A percentile compares a stretch with the other conserved stretches of the same genome.
Conservation (phyloP, 2,329 filamentous ascomycete species). For the Arachnopeziza araneosa region DNA sequence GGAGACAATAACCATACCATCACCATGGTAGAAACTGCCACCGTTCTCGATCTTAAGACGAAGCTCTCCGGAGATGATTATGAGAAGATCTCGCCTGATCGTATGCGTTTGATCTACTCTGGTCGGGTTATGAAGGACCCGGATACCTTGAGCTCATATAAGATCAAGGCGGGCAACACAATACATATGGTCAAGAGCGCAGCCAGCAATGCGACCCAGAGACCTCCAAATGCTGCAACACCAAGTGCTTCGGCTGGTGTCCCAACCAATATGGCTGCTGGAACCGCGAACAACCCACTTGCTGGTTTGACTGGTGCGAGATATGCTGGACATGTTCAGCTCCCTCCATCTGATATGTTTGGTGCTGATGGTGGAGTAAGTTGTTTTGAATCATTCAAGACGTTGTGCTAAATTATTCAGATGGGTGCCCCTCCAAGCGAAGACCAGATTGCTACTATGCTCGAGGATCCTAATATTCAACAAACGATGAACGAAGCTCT, state of each 20-base stretch:
- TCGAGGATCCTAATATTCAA: conserved; percentile 81
- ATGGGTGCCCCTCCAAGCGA: conserved; percentile 84
- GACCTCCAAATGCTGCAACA: conserved; percentile 40
- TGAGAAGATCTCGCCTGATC: conserved; percentile 80
- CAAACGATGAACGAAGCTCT: conserved; percentile 91
- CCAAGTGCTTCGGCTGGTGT: conserved; percentile 52
- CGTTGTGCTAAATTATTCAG: conserved; percentile 40
- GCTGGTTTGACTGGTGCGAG: conserved; percentile 87
- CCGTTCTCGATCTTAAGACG: conserved; percentile 80
- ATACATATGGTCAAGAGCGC: conserved; percentile 96
- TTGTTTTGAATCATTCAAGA: conserved; percentile 31
- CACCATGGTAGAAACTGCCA: conserved; percentile 70
- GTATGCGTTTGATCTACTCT: conserved; percentile 95
- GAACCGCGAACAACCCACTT: conserved; percentile 81
- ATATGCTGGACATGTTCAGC: conserved; percentile 85
- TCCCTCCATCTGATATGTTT: conserved; percentile 84
- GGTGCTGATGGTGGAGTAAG: conserved; percentile 90
- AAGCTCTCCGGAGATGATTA: conserved; percentile 78
- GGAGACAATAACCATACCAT: conserved; percentile 79
- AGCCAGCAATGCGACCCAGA: conserved; percentile 56
- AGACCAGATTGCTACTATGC: conserved; percentile 76
- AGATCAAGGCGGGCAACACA: conserved; percentile 94
- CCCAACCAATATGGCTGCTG: conserved; percentile 73
- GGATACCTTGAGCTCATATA: conserved; percentile 78
- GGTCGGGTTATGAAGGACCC: conserved; percentile 94